Percentiles rank a stretch among this genome's conserved stretches.
Evolutionary conservation across 441 rosid species (phyloP).

Genomic region (Populus trichocarpa): DNA sequence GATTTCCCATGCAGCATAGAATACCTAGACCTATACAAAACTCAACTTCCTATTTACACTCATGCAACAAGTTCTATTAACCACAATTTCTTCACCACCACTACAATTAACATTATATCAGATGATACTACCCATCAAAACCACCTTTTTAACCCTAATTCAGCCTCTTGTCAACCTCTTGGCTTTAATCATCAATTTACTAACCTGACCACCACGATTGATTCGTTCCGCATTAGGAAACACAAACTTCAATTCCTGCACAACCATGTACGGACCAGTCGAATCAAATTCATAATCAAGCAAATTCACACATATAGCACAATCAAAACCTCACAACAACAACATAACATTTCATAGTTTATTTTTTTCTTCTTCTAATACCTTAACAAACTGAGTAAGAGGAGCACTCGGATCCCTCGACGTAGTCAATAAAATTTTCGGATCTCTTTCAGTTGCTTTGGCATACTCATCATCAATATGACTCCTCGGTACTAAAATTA

Average conservation of each 20-base stretch:
- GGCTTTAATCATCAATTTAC: not conserved
- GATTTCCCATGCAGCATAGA: not conserved
- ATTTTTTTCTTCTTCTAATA: conserved; percentile 6
- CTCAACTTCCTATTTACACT: not conserved
- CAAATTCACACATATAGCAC: not conserved
- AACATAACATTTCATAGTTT: not conserved
- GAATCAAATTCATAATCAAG: not conserved
- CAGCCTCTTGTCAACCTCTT: not conserved
- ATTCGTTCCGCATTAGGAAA: conserved; percentile 79
- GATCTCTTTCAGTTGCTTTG: conserved; percentile 59
- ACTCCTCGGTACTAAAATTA: conserved; percentile 51
- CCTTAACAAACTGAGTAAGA: conserved; percentile 77
- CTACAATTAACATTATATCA: not conserved
- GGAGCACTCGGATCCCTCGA: conserved; percentile 92
- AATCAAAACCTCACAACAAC: not conserved
- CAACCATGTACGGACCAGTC: conserved; percentile 6
- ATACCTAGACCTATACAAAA: not conserved
- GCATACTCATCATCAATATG: conserved; percentile 96
- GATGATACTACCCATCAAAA: not conserved
- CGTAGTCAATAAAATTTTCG: conserved; percentile 80
- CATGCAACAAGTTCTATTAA: not conserved
- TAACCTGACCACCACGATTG: conserved; percentile 90
- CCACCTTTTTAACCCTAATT: not conserved
- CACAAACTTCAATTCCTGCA: conserved; percentile 76
- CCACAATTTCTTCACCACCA: not conserved